Conservation (phyloP, 2,329 filamentous ascomycete genomes). For the Arthrocladium fulminans region DNA sequence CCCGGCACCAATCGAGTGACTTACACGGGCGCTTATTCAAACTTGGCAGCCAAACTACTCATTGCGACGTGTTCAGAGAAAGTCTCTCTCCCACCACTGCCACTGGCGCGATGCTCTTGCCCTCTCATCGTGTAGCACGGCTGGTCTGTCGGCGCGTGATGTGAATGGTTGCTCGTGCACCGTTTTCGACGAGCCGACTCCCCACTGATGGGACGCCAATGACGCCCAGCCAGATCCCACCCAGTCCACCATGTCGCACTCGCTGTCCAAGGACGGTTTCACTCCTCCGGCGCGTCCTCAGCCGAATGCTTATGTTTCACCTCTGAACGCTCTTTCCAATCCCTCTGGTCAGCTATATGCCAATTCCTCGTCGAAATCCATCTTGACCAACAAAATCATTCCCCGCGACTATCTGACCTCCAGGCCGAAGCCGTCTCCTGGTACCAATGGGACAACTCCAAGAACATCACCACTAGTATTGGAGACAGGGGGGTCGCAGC, state of each 20-base stretch:
- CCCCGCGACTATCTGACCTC: constrained; percentile 29
- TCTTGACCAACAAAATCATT: constrained; percentile 25
- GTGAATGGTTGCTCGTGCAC: constrained; percentile 13
- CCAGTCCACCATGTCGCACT: constrained; percentile 15
- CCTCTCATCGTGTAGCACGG: constrained; percentile 12
- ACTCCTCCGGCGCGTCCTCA: constrained; percentile 15
- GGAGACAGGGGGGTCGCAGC: not conserved
- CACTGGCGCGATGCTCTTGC: constrained; percentile 8
- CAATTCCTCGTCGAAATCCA: constrained; percentile 10
- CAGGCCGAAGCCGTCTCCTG: constrained; percentile 19
- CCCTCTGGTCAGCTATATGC: constrained; percentile 17
- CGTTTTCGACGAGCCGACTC: constrained; percentile 13
- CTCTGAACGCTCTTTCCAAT: constrained; percentile 4
- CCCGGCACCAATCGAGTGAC: not conserved
- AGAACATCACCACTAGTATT: not conserved
- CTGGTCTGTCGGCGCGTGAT: constrained; percentile 19
- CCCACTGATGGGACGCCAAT: too few species aligned
- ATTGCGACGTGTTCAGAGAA: not conserved
- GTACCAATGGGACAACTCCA: not conserved
- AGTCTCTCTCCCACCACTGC: not conserved
- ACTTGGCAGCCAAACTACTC: not conserved
- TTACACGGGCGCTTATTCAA: constrained; percentile 1
- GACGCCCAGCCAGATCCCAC: constrained; percentile 10
- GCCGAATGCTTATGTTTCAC: constrained; percentile 15
- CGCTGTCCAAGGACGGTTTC: constrained; percentile 12